Evolutionary conservation across 1,284 basidiomycete genomes (phyloP), one percentile per base, ranked within the genome.

Genomic region (Vanrija humicola): DNA sequence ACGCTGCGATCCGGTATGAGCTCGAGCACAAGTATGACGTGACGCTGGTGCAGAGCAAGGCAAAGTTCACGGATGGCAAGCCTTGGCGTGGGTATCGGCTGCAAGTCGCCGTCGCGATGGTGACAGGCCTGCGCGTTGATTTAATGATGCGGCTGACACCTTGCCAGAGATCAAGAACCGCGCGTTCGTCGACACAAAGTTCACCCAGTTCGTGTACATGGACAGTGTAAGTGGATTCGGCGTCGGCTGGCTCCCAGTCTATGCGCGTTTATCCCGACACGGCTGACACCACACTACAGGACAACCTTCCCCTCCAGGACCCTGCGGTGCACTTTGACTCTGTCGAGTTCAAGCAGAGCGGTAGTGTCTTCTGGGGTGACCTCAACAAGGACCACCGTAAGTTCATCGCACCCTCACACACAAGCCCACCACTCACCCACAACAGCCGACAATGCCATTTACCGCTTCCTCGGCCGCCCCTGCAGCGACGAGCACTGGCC

Each of bases 331-430:
- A 78, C n/a, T 80, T 80, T 55, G 75, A 79, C 38, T 66, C 67
- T 7, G 62, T 72, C 18, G 68, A 76, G 48, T 79, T 78, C 65
- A 58, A 71, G 51, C 66, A 77, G 48, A 70, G 65, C 29, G 69
- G 75, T 7, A 69, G 65, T 46, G 79, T 79, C 12, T 79, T 81
- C 63, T 81, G 79, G 79, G 70, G 78, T 2, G 78, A 80, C 56
- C 66, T 79, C 39, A 77, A 77, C 64, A 79, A 78, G 62, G 79
- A 81, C 63, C 74, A 79, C 54, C 75, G 77, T 78, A 48, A 61
- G 77, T 67, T 5, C 14, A 12, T 12, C 3, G 7, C 16, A 25
- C 4, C 16, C 18, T 23, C 21, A 5, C 21, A 23, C 2, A 12
- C 3, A 10, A 3, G 10, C 14, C 28, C 15, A 16, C n/a, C 4